Evolutionary conservation across 352 stramenopile genomes (phyloP).

Genomic region (Thraustochytrium striatum): DNA sequence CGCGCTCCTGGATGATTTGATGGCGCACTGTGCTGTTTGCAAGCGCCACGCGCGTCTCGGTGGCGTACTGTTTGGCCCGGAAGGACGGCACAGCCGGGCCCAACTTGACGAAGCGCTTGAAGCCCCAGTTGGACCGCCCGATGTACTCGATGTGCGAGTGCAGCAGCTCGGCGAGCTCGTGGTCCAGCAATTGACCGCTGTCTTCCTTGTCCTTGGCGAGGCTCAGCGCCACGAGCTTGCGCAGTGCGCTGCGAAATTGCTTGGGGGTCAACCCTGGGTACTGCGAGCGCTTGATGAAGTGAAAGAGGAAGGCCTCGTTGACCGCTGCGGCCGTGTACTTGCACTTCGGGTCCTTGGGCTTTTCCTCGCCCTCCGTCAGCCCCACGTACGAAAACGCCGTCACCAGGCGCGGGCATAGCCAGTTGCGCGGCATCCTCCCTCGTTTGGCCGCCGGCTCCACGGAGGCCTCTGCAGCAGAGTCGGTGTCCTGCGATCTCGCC

Average conservation of each 20-base stretch:
- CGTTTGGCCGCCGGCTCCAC: too few species aligned
- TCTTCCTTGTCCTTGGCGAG: slow-evolving; percentile 1
- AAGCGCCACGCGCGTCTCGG: too few species aligned
- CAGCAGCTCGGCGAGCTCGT: background rate
- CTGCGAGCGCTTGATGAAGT: slow-evolving; percentile 35
- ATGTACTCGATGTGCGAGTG: slow-evolving; percentile 12
- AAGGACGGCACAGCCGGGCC: slow-evolving; percentile 23
- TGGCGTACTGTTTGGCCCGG: background rate
- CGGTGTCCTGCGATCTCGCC: too few species aligned
- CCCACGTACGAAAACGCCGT: too few species aligned
- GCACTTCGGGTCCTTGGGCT: too few species aligned
- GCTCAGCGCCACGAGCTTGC: slow-evolving; percentile 33
- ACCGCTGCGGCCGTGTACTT: too few species aligned
- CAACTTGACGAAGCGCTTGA: slow-evolving; percentile 23
- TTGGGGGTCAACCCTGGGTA: slow-evolving; percentile 26
- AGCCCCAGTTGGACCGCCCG: slow-evolving; percentile 34
- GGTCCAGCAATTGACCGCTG: background rate
- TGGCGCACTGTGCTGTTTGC: too few species aligned
- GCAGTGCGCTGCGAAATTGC: slow-evolving; percentile 16
- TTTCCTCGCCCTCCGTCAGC: too few species aligned
- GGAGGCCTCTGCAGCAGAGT: too few species aligned
- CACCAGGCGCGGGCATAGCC: too few species aligned
- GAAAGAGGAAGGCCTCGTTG: slow-evolving; percentile 33
- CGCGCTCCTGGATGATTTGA: too few species aligned
- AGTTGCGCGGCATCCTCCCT: too few species aligned